Base-by-base conservation (phyloP, 1,139 yeast genomes). In the Hemisphaericaspora xylofermentans region DNA sequence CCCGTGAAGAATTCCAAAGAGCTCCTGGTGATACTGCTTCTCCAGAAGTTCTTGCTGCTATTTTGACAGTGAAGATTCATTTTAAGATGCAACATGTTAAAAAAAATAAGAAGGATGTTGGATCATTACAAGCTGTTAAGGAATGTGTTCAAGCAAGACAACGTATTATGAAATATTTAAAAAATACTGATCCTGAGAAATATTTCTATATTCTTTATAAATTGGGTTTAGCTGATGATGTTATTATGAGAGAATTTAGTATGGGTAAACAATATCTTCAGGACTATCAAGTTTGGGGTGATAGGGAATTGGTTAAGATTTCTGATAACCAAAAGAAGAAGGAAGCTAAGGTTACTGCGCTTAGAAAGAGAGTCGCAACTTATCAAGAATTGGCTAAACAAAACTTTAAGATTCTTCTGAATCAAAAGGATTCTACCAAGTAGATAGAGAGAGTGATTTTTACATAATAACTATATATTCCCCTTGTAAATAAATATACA, bases 11-110 rank as follows among this genome's bases (percentile, higher is more conserved):
- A 64, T 89, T 93, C 61, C 82, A 80, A 51, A 76, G 96, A 56
- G 75, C 77, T 48, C 88, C 83, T 38, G 96, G 96, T 39, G 98
- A 93, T 60, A 88, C 97, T 0, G 97, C 95, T 1, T 87, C 96
- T 0, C 82, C 96, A 38, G 98, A 91, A 65, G 97, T 89, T 22
- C 97, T 91, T 63, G 96, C 98, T 1, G 98, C 97, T 2, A 77
- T 88, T 24, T 68, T 84, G 66, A 88, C 98, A 1, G 83, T 88
- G 42, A 80, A 80, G 55, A 88, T 93, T 51, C 88, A 85, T 50
- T 83, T 79, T 52, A 72, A 88, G 44, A 88, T 87, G 71, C 76
- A 78, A 35, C 97, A 91, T 58, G 75, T 87, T 44, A 82, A 82
- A 57, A 73, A 76, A 42, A 74, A 82, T 58, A 84, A 81, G 52